These are phyloP conservation scores for Yarrowia sp. DNA, from an alignment of 805 yeast species.

Conservation along the genomic window DNA sequence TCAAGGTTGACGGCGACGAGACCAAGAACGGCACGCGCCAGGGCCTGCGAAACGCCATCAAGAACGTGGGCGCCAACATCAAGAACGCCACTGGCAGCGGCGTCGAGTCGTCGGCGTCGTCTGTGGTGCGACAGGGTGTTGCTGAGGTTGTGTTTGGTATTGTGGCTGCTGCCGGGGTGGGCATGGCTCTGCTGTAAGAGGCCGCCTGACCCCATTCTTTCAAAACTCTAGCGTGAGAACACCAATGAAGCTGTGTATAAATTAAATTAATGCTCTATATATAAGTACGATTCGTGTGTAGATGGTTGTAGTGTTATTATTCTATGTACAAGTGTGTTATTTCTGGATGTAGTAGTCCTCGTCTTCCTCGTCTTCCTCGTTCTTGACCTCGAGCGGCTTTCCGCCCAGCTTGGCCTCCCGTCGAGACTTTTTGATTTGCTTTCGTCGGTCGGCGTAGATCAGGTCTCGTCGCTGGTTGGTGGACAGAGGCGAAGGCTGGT, in stretches of 20 bases:
- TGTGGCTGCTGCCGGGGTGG: slow-evolving; percentile 13
- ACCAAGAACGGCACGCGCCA: slow-evolving; percentile 10
- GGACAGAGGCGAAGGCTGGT: not conserved
- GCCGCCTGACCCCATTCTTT: not conserved
- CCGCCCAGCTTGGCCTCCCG: not conserved
- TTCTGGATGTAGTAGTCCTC: not conserved
- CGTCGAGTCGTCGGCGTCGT: slow-evolving; percentile 10
- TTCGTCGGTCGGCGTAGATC: not conserved
- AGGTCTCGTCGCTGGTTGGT: slow-evolving; percentile 23
- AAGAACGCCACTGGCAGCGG: slow-evolving; percentile 20
- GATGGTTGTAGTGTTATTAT: not conserved
- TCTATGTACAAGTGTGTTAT: not conserved
- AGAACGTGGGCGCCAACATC: slow-evolving; percentile 21
- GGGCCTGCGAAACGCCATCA: slow-evolving; percentile 9
- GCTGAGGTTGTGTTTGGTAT: slow-evolving; percentile 5
- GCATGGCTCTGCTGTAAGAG: slow-evolving; percentile 9
- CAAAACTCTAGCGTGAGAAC: slow-evolving; percentile 13
- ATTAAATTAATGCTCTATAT: slow-evolving; percentile 3
- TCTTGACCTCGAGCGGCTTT: not conserved
- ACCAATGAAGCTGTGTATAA: slow-evolving; percentile 1
- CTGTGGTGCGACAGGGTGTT: not conserved
- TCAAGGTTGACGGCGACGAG: slow-evolving; percentile 5
- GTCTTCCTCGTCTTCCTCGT: not conserved
- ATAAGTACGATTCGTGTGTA: not conserved
- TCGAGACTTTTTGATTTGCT: not conserved